Evolutionary conservation across 345 rosid genomes (phyloP).

Genomic region (Citrus unshiu): DNA sequence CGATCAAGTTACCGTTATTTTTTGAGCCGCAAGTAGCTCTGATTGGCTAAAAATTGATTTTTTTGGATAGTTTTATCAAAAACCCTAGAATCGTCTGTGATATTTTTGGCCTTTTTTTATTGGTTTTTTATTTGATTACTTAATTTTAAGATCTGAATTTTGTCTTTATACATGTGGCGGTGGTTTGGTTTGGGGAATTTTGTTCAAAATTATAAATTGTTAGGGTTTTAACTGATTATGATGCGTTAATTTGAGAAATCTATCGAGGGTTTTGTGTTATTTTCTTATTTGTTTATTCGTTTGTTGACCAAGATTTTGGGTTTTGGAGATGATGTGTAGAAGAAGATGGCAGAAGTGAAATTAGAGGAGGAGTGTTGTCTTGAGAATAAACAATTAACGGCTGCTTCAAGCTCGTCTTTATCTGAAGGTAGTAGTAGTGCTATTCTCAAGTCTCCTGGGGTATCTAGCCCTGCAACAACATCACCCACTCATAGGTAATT

Average conservation of each 20-base stretch:
- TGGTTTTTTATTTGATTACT: constrained; percentile 29
- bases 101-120: constrained; percentile 4
- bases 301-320: constrained; percentile 34
- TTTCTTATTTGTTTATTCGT: background rate
- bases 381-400: constrained; percentile 77
- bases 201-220: constrained; percentile 17
- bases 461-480: constrained; percentile 59
- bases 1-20: constrained; percentile 21
- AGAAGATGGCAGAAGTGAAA: constrained; percentile 50
- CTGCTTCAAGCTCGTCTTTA: constrained; percentile 68
- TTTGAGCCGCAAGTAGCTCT: constrained; percentile 17
- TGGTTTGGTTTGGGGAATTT: constrained; percentile 21
- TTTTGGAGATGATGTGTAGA: constrained; percentile 42
- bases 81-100: constrained; percentile 31
- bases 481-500: constrained; percentile 64
- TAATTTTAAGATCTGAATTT: constrained; percentile 53
- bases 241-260: background rate
- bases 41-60: constrained; percentile 20
- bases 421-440: constrained; percentile 78
- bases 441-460: constrained; percentile 61
- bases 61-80: constrained; percentile 4
- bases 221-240: constrained; percentile 20
- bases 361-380: constrained; percentile 71
- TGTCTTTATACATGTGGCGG: constrained; percentile 19
- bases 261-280: background rate